Base-by-base conservation (phyloP, 2,329 filamentous ascomycete species). In the Aspergillus transmontanensis region DNA sequence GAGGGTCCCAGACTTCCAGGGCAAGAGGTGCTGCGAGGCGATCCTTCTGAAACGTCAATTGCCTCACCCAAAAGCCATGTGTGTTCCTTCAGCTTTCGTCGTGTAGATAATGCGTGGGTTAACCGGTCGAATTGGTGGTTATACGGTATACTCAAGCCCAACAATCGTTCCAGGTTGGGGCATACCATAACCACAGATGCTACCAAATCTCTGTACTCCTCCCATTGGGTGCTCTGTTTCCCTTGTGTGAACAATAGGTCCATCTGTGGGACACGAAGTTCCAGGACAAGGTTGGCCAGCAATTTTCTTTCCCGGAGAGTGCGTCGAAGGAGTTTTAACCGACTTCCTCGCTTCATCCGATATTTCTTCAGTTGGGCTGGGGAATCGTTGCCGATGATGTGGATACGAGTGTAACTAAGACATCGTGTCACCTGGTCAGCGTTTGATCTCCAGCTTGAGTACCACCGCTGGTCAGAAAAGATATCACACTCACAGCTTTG, bases 121-220 rank as follows among this genome's bases (percentile, higher is more conserved):
- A 86, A 72, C 23, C 84, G 82, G 68, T 87, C 83, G 64, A 84
- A 86, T 39, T 82, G 77, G 62, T 85, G 83, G 45, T 80, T 78
- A 67, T 84, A 86, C 3, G 83, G 79, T n/a, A 84, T 75, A 56
- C 82, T 79, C 61, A 87, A 82, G 6, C 86, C 86, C 36, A 82
- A 71, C 9, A 88, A 73, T 30, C 80, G 79, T 72, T 88, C 84
- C 26, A 88, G 73, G 63, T 84, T 85, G 9, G 86, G 85, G 68
- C 85, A 88, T 2, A 82, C 81, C 81, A 86, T 86, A 36, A 88
- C 83, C 43, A 88, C 76, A 1, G 85, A 86, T 6, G 84, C 83
- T 21, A 87, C 73, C 21, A 83, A 63, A 62, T 86, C 82, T 50
- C 83, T 76, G 58, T 85, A 83, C 56, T 83, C 81, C 68, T 84